Evolutionary conservation across 202 grass and related monocot species (phyloP), one percentile per base, ranked within the genome.

Genomic region (Thinopyrum obtusiflorum): DNA sequence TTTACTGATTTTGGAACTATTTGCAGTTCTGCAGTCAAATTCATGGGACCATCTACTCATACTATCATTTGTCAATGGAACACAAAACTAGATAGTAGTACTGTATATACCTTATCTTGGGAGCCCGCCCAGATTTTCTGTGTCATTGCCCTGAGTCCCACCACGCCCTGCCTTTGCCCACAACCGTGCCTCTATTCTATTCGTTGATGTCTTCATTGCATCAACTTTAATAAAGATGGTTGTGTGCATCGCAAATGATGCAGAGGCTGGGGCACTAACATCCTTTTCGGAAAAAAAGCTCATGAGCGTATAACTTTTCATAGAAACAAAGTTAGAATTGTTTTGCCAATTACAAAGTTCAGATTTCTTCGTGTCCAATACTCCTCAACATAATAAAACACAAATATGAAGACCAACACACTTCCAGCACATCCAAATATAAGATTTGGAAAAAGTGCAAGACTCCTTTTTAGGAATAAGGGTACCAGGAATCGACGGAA

Each of bases 21-120:
- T 83, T 87, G 88, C 70, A 84, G 68, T 42, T 42, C 39, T 42
- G 3, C 39, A 42, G 80, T 84, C 80, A 84, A 87, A 90, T 83
- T 82, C 37, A 40, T 80, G 67, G 79, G 84, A 80, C 88, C 84
- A 84, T 84, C 61, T 76, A 29, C 33, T 9, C 79, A 5, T 74
- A 74, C 55, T 63, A 75, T 90, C 35, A 84, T 80, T 79, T 77
- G 44, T 68, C 60, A 87, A 85, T 51, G 46, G 59, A 66, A 79
- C 18, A 88, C 11, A 51, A 21, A 83, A 61, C 21, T 26, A 47
- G 68, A 85, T 85, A 67, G 40, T 42, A 35, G 4, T 33, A 33
- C 32, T 33, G 33, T 35, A 35, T 36, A 12, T 57, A 46, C 51
- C 24, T 90, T 80, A 86, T 80, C 61, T 74, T 68, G 35, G 7